Conservation (phyloP, 805 yeast genomes). For the Deakozyma indianensis region DNA sequence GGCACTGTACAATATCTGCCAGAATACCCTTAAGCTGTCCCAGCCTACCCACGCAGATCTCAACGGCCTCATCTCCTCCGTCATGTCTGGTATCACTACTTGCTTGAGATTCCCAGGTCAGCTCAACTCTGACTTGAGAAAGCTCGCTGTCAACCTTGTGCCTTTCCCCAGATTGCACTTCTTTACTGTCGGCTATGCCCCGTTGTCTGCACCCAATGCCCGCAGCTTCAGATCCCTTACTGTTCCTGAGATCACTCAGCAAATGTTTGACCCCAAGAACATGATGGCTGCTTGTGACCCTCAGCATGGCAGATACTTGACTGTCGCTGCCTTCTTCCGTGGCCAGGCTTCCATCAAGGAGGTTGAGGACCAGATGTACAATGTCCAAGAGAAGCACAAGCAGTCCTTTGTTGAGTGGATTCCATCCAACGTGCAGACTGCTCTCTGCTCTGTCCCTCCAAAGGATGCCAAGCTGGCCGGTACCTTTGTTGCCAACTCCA, state of each 20-base stretch:
- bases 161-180: conserved; percentile 94
- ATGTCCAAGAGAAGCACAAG: conserved; percentile 68
- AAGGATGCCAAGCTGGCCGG: conserved; percentile 78
- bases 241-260: conserved; percentile 87
- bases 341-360: conserved; percentile 88
- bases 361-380: conserved; percentile 86
- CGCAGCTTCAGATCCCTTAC: conserved; percentile 71
- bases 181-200: conserved; percentile 93
- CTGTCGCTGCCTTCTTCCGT: conserved; percentile 89
- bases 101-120: conserved; percentile 92
- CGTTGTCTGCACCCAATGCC: conserved; percentile 68
- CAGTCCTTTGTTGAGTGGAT: conserved; percentile 90
- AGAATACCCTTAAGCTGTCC: conserved; percentile 64
- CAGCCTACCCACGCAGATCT: conserved; percentile 71
- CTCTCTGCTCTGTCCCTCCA: conserved; percentile 86
- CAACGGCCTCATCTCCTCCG: conserved; percentile 72
- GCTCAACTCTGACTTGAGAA: conserved; percentile 82
- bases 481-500: conserved; percentile 85
- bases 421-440: conserved; percentile 88
- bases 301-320: conserved; percentile 75
- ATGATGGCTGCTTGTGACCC: conserved; percentile 97
- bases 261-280: conserved; percentile 80
- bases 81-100: conserved; percentile 92
- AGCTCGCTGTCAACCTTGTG: conserved; percentile 84
- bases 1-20: conserved; percentile 82